Evolutionary conservation across 805 yeast genomes (phyloP), one percentile per base, ranked within the genome.

Genomic region (Starmerella sp.): DNA sequence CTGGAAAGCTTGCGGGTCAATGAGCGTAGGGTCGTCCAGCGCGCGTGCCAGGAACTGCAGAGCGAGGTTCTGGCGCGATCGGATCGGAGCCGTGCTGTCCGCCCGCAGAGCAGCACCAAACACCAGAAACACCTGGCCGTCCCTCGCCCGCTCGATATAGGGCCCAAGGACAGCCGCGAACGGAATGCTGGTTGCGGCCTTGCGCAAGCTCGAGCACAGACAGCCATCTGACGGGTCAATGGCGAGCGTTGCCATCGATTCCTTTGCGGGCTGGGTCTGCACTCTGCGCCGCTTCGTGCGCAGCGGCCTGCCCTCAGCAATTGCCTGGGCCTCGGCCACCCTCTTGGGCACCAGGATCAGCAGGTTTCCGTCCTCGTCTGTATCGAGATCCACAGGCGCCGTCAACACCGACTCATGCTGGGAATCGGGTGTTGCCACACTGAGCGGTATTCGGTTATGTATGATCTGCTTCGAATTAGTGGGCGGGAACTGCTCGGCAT

Each of bases 21-120:
- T 31, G 3, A 60, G 52, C 5, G 58, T 44, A 3, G 34, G 46
- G 30, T 60, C 63, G 15, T 58, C 38, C 0, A 56, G 45, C 1
- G 56, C 60, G 7, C 56, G 32, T 4, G 58, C 58, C 29, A 60
- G 39, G 41, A 60, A 53, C 22, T 42, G 48, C 10, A 57, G 34
- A 8, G 59, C 48, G 4, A 38, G 14, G 8, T 13, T 11, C 14
- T 46, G 52, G 15, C 49, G 52, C 5, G 35, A 32, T 5, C 32
- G 41, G 15, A 13, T 14, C 2, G 37, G 36, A 9, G 36, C 54
- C 9, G 35, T 10, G 29, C 45, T 45, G 17, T 55, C 51, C 4
- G 53, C 47, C 4, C 48, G 43, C 14, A 55, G 41, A 4, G 54
- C 55, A 4, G 44, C 15, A 3, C 45, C 48, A 28, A 17, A 55